Conservation (phyloP, 2,329 filamentous ascomycete species). For the Aspergillus sp. region DNA sequence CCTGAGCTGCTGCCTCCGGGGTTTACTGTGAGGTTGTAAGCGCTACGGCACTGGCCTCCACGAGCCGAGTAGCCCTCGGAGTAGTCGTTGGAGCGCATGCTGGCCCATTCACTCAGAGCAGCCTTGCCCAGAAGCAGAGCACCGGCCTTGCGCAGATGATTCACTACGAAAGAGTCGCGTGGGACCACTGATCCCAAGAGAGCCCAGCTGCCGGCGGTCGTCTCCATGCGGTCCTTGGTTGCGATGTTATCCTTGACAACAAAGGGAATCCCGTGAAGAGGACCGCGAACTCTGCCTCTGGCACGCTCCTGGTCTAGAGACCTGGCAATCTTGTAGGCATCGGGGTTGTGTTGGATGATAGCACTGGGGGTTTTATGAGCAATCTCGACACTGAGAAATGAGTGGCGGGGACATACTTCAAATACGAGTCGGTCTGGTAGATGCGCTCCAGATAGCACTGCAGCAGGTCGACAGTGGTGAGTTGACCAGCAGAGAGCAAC, state of each 20-base stretch:
- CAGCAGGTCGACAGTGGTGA: too few species aligned
- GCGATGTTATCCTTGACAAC: constrained; percentile 7
- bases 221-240: background rate
- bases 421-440: too few species aligned
- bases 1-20: constrained; percentile 5
- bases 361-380: too few species aligned
- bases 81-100: background rate
- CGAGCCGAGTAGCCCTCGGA: constrained; percentile 1
- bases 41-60: background rate
- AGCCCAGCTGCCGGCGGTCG: constrained; percentile 2
- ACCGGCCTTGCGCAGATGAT: background rate
- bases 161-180: background rate
- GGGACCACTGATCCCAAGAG: background rate
- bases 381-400: too few species aligned
- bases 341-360: too few species aligned
- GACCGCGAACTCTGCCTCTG: background rate
- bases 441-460: too few species aligned
- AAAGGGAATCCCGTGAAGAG: constrained; percentile 6
- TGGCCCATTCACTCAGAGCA: constrained; percentile 6
- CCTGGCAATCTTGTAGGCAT: too few species aligned
- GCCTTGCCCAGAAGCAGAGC: constrained; percentile 6
- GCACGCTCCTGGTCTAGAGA: too few species aligned
- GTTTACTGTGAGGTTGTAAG: background rate
- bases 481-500: too few species aligned
- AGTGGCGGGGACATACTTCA: too few species aligned